These are phyloP conservation scores for Noccaea bulbosa DNA, from an alignment of 345 rosid genomes.

Conservation along the genomic window DNA sequence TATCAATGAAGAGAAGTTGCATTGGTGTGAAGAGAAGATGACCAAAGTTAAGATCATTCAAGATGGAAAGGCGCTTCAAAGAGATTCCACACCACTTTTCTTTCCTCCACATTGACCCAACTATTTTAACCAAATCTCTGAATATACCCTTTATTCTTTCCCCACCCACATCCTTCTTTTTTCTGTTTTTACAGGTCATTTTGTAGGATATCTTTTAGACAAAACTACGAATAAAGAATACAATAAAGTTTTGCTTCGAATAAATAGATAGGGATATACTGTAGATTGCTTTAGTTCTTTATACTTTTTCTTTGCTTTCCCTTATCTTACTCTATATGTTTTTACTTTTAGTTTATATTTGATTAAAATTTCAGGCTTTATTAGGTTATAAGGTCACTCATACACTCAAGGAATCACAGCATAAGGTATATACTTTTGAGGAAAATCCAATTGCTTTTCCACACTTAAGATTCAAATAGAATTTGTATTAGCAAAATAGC, in stretches of 20 bases:
- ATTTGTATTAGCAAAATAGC: neutral
- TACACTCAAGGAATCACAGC: slow-evolving; percentile 41
- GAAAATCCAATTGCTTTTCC: neutral
- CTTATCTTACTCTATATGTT: slow-evolving; percentile 27
- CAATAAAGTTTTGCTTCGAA: slow-evolving; percentile 30
- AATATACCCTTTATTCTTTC: slow-evolving; percentile 47
- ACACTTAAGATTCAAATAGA: neutral
- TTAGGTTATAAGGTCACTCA: slow-evolving; percentile 32
- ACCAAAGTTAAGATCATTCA: slow-evolving; percentile 73
- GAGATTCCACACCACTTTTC: slow-evolving; percentile 89
- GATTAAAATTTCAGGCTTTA: slow-evolving; percentile 22
- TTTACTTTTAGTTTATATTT: slow-evolving; percentile 6
- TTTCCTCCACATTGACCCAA: slow-evolving; percentile 87
- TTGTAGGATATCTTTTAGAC: slow-evolving; percentile 42
- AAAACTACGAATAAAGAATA: slow-evolving; percentile 32
- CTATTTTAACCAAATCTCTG: slow-evolving; percentile 20
- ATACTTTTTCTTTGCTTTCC: slow-evolving; percentile 38
- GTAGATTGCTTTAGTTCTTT: slow-evolving; percentile 36
- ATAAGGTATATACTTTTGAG: slow-evolving; percentile 8
- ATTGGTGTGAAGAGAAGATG: slow-evolving; percentile 99
- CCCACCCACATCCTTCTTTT: slow-evolving; percentile 28
- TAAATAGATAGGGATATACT: slow-evolving; percentile 45
- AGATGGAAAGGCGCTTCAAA: slow-evolving; percentile 71
- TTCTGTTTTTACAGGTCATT: slow-evolving; percentile 20
- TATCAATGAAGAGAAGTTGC: slow-evolving; percentile 71